Base-by-base conservation (phyloP, 768 basidiomycete species). In the Lactifluus piperatus region DNA sequence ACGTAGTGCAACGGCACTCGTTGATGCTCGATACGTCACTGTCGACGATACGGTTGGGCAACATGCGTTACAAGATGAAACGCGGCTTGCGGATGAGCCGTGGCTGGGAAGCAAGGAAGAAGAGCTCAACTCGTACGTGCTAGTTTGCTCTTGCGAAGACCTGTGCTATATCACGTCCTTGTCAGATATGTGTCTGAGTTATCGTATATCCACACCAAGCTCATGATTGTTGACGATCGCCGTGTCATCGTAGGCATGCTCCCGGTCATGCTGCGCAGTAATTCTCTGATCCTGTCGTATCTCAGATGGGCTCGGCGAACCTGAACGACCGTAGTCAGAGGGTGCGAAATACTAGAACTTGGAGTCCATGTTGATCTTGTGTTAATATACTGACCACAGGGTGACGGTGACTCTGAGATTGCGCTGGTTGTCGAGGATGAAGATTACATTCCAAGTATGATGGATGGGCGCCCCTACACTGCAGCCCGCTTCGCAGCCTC, bases 391-490 rank as follows among this genome's bases (percentile, higher is more conserved):
- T 44, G 41, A 13, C 18, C 10, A 1, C 56, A 87, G 84, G 94
- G 94, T 26, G 88, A 95, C 64, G 92, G 91, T 34, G 93, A 95
- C 71, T 95, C 92, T 1, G 97, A 98, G 73, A 95, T 97, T 63
- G 91, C 89, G 7, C 73, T 97, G 8, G 84, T 97, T 20, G 86
- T 97, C 30, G 94, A 98, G 71, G 95, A 99, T 66, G 73, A 78
- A 0, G 91, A 95, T 51, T 76, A 82, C 74, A 76, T 99, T 41
- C 75, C 79, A 27, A 80, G 84, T 4, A 78, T 69, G 16, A 95
- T 97, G 93, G 76, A 92, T 65, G 91, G 93, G 2, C 70, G 80
- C 63, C 78, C 79, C 27, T 91, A 85, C 70, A 71, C 76, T 69
- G 95, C 84, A 0, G 74, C 81, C 27, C 84, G 86, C 46, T 92